phyloP scores from a whole-genome alignment of 2,329 filamentous ascomycete genomes.

The Colletotrichum shisoi region DNA sequence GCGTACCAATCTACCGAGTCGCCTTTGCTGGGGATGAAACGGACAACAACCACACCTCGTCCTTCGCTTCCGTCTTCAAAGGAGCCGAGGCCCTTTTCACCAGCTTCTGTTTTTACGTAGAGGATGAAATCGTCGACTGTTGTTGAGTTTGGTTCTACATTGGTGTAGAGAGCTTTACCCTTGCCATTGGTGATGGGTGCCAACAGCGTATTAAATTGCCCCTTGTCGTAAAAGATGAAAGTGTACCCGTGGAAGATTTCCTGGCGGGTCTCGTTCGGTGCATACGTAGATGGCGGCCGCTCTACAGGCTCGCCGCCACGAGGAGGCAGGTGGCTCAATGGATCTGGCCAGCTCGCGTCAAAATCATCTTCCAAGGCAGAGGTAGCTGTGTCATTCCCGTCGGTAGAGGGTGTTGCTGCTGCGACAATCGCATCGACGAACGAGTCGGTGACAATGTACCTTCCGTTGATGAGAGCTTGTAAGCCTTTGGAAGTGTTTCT shows the following conservation, averaged over 20 bases:
- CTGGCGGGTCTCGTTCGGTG: conserved; percentile 70
- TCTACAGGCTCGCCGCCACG: conserved; percentile 77
- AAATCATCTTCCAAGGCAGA: conserved; percentile 80
- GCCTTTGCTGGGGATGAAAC: conserved; percentile 68
- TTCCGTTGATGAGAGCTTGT: conserved; percentile 83
- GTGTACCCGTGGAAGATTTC: conserved; percentile 86
- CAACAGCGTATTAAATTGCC: conserved; percentile 78
- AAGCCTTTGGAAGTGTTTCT: conserved; percentile 88
- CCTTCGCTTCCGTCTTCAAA: conserved; percentile 70
- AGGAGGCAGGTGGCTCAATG: conserved; percentile 74
- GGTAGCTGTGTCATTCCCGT: conserved; percentile 58
- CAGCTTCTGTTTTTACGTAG: conserved; percentile 77
- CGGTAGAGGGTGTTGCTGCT: conserved; percentile 61
- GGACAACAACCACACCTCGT: conserved; percentile 80
- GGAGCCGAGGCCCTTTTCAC: conserved; percentile 73
- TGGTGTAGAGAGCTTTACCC: conserved; percentile 79
- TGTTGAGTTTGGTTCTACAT: conserved; percentile 69
- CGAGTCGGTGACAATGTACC: conserved; percentile 74
- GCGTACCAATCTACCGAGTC: conserved; percentile 70
- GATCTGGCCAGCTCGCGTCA: conserved; percentile 77
- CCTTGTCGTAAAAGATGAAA: conserved; percentile 82
- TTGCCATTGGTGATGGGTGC: conserved; percentile 78
- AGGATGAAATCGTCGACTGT: conserved; percentile 77
- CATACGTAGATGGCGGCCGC: conserved; percentile 72
- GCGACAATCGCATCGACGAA: conserved; percentile 77